Evolutionary conservation across 441 rosid species (phyloP).

Genomic region (Brassica balearica): DNA sequence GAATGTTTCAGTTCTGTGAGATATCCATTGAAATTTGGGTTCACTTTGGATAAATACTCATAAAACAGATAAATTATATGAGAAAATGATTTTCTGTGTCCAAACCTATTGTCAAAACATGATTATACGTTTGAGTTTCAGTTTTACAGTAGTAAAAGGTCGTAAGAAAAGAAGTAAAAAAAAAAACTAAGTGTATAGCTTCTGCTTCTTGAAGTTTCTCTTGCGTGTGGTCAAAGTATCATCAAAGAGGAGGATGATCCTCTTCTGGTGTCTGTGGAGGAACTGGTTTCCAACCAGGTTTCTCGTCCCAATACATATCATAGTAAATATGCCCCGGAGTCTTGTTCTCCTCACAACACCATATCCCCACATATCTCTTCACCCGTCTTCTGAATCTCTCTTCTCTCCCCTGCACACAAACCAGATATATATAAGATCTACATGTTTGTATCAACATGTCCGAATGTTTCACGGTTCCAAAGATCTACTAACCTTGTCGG

Average conservation of each 20-base stretch:
- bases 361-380: conserved; percentile 84
- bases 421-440: conserved; percentile 20
- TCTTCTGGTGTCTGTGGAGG: conserved; percentile 78
- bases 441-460: not conserved
- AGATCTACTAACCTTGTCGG: conserved; percentile 67
- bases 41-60: too few species aligned
- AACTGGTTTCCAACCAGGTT: conserved; percentile 86
- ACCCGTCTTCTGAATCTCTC: conserved; percentile 77
- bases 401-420: conserved; percentile 58
- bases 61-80: too few species aligned
- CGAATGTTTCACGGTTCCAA: conserved; percentile 10
- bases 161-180: not conserved
- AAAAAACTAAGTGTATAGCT: not conserved
- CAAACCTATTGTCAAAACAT: conserved; percentile 8
- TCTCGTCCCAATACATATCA: conserved; percentile 98
- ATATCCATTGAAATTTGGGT: too few species aligned
- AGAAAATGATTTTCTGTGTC: not conserved
- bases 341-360: conserved; percentile 90
- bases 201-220: conserved; percentile 9
- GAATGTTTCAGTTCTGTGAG: too few species aligned
- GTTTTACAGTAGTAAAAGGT: conserved; percentile 28
- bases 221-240: not conserved
- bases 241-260: conserved; percentile 85
- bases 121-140: conserved; percentile 5
- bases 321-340: conserved; percentile 90